phyloP scores from a whole-genome alignment of 768 basidiomycete genomes.

The Psilocybe cubensis region DNA sequence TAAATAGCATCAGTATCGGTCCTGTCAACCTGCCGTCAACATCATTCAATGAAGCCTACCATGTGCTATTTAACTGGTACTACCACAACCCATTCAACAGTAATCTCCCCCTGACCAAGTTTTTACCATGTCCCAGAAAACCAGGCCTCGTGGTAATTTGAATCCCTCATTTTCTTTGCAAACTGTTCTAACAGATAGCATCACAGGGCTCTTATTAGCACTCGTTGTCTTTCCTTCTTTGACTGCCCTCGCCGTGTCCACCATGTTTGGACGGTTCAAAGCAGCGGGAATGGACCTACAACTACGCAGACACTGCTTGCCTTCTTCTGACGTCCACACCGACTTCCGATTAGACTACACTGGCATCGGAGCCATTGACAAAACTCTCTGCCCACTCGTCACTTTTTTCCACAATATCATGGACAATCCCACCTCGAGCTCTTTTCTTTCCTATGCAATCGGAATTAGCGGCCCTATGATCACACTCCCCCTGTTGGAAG shows the following conservation, averaged over 20 bases:
- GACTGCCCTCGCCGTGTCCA: slow-evolving; percentile 34
- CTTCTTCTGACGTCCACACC: slow-evolving; percentile 3
- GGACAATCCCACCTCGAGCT: slow-evolving; percentile 25
- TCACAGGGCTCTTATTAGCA: slow-evolving; percentile 30
- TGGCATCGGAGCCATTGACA: slow-evolving; percentile 37
- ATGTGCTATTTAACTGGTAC: neutral
- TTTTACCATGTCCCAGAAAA: slow-evolving; percentile 1
- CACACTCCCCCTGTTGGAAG: slow-evolving; percentile 48
- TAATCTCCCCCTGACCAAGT: neutral
- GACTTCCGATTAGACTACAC: slow-evolving; percentile 46
- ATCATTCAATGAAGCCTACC: neutral
- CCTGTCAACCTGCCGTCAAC: neutral
- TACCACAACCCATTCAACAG: neutral
- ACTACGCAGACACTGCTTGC: slow-evolving; percentile 36
- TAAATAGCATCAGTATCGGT: neutral
- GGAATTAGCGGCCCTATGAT: slow-evolving; percentile 36
- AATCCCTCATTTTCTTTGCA: neutral
- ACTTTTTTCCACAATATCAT: slow-evolving; percentile 51
- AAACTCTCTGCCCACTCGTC: slow-evolving; percentile 45
- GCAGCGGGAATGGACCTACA: slow-evolving; percentile 30
- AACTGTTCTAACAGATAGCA: neutral
- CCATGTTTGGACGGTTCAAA: slow-evolving; percentile 37
- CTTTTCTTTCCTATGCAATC: slow-evolving; percentile 42
- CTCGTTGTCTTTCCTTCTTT: slow-evolving; percentile 43
- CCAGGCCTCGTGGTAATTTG: slow-evolving; percentile 1